A percentile compares a stretch with the other conserved stretches of the same genome.
phyloP scores from a whole-genome alignment of 2,329 filamentous ascomycete genomes.

The Diaporthe nobilis region DNA sequence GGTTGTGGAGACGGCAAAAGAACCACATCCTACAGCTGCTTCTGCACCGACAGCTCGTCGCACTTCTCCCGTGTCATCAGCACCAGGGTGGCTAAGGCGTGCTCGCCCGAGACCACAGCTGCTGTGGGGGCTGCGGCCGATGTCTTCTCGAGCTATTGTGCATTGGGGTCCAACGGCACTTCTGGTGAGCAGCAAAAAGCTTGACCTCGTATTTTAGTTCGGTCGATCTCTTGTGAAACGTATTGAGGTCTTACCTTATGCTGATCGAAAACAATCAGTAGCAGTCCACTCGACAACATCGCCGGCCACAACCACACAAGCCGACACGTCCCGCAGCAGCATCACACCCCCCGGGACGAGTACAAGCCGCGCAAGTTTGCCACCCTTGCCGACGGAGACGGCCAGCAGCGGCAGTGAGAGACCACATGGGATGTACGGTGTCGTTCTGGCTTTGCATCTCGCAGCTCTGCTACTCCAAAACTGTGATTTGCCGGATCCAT shows the following conservation, averaged over 20 bases:
- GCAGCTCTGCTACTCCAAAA: not conserved
- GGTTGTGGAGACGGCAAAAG: slow-evolving; percentile 42
- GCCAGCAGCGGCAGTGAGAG: not conserved
- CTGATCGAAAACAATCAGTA: not conserved
- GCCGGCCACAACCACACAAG: not conserved
- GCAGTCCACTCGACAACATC: not conserved
- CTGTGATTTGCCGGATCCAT: not conserved
- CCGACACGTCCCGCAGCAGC: not conserved
- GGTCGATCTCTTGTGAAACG: not conserved
- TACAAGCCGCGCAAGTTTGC: not conserved
- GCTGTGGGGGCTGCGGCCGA: not conserved
- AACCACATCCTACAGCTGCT: slow-evolving; percentile 43
- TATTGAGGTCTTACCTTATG: not conserved
- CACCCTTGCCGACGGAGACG: not conserved
- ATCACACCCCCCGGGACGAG: not conserved
- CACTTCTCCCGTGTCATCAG: slow-evolving; percentile 39
- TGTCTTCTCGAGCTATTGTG: slow-evolving; percentile 7
- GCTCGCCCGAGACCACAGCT: not conserved
- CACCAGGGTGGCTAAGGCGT: slow-evolving; percentile 28
- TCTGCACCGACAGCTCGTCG: slow-evolving; percentile 41
- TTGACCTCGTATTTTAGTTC: not conserved
- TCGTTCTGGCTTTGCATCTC: not conserved
- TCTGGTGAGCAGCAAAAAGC: not conserved
- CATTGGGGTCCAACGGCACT: not conserved
- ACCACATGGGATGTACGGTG: not conserved